Conservation (phyloP, 1,284 basidiomycete genomes). For the Sphagnurus paluster region DNA sequence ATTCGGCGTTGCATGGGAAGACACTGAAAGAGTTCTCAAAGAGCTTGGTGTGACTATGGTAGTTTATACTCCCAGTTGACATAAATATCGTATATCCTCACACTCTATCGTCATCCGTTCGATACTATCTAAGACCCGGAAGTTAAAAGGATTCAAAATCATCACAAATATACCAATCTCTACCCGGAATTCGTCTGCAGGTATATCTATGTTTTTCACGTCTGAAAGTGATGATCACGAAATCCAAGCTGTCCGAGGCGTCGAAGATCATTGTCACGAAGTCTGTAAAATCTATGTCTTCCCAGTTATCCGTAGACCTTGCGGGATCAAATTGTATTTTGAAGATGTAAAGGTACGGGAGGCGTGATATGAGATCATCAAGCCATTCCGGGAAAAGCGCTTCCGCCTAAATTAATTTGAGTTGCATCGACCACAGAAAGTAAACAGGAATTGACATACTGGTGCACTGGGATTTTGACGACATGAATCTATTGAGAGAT, state of each 20-base stretch:
- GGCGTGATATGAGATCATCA: slow-evolving; percentile 20
- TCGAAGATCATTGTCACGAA: slow-evolving; percentile 25
- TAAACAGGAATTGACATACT: slow-evolving; percentile 13
- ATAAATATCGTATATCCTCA: neutral
- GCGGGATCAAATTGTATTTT: slow-evolving; percentile 22
- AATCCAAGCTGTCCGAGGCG: slow-evolving; percentile 15
- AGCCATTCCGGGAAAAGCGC: slow-evolving; percentile 19
- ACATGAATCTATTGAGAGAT: slow-evolving; percentile 22
- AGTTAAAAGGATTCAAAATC: slow-evolving; percentile 2
- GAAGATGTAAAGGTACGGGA: slow-evolving; percentile 16
- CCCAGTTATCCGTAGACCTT: slow-evolving; percentile 19
- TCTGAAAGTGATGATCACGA: slow-evolving; percentile 21
- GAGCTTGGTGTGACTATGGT: slow-evolving; percentile 31
- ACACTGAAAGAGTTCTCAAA: slow-evolving; percentile 33
- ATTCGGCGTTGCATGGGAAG: slow-evolving; percentile 39
- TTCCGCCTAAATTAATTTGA: neutral
- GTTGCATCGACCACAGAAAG: neutral
- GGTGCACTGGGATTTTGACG: slow-evolving; percentile 20
- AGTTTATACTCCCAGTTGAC: slow-evolving; percentile 27
- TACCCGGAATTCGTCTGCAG: slow-evolving; percentile 20
- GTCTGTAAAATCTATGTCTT: slow-evolving; percentile 23
- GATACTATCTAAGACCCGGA: neutral
- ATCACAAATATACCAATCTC: slow-evolving; percentile 25
- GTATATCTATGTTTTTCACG: slow-evolving; percentile 22
- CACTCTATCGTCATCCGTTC: neutral